These are phyloP conservation scores for Clitoria ternatea DNA, from an alignment of 306 rosid species.

Conservation along the genomic window DNA sequence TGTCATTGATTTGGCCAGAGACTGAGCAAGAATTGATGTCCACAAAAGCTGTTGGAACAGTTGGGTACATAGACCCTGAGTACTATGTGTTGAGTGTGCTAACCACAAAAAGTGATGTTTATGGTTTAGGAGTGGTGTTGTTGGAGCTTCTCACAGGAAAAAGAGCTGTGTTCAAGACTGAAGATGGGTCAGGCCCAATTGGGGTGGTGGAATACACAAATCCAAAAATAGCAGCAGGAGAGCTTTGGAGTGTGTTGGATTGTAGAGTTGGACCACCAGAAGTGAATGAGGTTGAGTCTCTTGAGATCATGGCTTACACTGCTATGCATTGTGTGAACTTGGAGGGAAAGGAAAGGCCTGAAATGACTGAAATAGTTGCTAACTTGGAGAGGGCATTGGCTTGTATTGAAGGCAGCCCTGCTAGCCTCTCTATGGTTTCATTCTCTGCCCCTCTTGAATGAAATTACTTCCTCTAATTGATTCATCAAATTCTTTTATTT, in stretches of 20 bases:
- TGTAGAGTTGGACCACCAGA: constrained; percentile 39
- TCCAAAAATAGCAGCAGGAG: constrained; percentile 37
- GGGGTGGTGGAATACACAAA: constrained; percentile 37
- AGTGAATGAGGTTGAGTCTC: constrained; percentile 35
- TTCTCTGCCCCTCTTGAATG: constrained; percentile 26
- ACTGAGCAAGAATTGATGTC: constrained; percentile 19
- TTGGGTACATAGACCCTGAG: constrained; percentile 54
- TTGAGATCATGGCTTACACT: constrained; percentile 43
- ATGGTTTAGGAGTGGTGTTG: constrained; percentile 48
- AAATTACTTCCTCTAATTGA: not conserved
- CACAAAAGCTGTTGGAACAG: constrained; percentile 37
- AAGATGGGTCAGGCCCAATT: constrained; percentile 19
- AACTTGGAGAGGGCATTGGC: constrained; percentile 44
- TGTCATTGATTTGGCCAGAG: constrained; percentile 28
- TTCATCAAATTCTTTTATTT: constrained; percentile 26
- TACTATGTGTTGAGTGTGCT: constrained; percentile 41
- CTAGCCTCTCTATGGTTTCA: constrained; percentile 24
- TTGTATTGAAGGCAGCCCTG: constrained; percentile 26
- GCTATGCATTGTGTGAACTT: constrained; percentile 47
- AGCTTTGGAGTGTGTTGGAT: constrained; percentile 40
- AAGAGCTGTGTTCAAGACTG: constrained; percentile 35
- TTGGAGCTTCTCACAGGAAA: constrained; percentile 51
- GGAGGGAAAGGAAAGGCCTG: constrained; percentile 44
- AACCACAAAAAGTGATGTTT: constrained; percentile 48
- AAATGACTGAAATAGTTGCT: constrained; percentile 39